These are phyloP conservation scores for Leccinellum rugosiceps DNA, from an alignment of 768 basidiomycete species.

Conservation along the genomic window DNA sequence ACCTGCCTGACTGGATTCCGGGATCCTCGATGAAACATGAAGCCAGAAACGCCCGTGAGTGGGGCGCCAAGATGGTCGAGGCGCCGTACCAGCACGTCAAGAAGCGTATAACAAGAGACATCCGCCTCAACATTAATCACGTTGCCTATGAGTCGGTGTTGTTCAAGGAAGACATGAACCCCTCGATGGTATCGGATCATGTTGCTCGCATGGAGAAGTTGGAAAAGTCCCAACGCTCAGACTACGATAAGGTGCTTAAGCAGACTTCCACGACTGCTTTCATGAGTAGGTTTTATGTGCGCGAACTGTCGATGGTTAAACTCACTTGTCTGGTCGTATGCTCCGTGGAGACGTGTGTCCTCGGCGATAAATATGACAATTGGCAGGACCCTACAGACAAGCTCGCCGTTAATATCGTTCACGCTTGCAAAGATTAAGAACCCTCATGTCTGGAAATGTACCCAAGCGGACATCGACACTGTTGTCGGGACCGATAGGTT, in stretches of 20 bases:
- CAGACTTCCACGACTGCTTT: constrained; percentile 11
- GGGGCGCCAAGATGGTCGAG: constrained; percentile 9
- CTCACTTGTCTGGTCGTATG: background rate
- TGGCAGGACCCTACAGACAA: constrained; percentile 3
- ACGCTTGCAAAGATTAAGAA: constrained; percentile 16
- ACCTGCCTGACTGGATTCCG: constrained; percentile 28
- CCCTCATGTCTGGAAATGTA: constrained; percentile 6
- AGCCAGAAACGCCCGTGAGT: constrained; percentile 8
- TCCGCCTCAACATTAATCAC: background rate
- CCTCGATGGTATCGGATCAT: constrained; percentile 15
- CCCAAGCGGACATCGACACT: constrained; percentile 10
- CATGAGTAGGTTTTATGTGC: constrained; percentile 5
- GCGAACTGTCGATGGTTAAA: background rate
- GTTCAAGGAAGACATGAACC: constrained; percentile 2
- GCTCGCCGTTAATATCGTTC: background rate
- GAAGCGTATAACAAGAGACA: constrained; percentile 7
- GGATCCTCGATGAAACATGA: constrained; percentile 12
- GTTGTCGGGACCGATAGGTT: constrained; percentile 6
- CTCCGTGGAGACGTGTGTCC: constrained; percentile 6
- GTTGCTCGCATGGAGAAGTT: constrained; percentile 9
- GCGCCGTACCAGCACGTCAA: constrained; percentile 12
- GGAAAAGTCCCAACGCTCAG: background rate
- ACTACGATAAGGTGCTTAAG: constrained; percentile 18
- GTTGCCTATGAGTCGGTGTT: background rate
- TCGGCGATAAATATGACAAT: background rate